Evolutionary conservation across 75 land plant genomes (phyloP).

Genomic region (Picea sitchensis): DNA sequence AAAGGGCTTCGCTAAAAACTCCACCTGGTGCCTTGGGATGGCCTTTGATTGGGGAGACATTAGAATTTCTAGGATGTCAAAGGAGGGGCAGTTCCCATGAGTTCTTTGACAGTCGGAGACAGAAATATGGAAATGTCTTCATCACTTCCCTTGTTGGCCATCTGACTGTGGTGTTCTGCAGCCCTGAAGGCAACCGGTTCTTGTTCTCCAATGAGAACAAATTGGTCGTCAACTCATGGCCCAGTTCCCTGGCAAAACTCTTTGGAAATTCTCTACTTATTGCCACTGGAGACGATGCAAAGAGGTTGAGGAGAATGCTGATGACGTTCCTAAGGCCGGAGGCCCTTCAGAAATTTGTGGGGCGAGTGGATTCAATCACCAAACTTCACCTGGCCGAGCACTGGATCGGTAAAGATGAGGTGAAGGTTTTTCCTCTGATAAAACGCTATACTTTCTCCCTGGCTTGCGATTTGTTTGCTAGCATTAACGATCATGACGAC

Average conservation of each 20-base stretch:
- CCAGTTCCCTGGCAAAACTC: not conserved
- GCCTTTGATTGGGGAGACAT: conserved; percentile 3
- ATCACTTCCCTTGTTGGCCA: conserved; percentile 16
- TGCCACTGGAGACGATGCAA: not conserved
- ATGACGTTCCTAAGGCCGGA: conserved; percentile 24
- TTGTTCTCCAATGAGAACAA: conserved; percentile 29
- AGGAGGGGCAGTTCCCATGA: not conserved
- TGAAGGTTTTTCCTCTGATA: not conserved
- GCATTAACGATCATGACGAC: not conserved
- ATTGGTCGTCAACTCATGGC: conserved; percentile 25
- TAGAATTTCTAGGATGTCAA: not conserved
- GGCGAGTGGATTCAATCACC: not conserved
- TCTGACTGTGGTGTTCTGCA: conserved; percentile 17
- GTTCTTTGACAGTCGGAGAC: conserved; percentile 7
- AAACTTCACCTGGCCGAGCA: not conserved
- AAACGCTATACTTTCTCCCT: not conserved
- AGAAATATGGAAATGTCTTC: conserved; percentile 22
- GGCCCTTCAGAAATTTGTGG: conserved; percentile 9
- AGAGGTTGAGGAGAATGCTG: not conserved
- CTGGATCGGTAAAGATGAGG: not conserved
- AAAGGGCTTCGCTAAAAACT: no score
- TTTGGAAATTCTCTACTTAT: not conserved
- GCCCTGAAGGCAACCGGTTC: conserved; percentile 26
- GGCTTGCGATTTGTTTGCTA: not conserved
- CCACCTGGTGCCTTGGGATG: not conserved